Evolutionary conservation across 495 filamentous ascomycete genomes (phyloP).

Genomic region (Cercophora samala): DNA sequence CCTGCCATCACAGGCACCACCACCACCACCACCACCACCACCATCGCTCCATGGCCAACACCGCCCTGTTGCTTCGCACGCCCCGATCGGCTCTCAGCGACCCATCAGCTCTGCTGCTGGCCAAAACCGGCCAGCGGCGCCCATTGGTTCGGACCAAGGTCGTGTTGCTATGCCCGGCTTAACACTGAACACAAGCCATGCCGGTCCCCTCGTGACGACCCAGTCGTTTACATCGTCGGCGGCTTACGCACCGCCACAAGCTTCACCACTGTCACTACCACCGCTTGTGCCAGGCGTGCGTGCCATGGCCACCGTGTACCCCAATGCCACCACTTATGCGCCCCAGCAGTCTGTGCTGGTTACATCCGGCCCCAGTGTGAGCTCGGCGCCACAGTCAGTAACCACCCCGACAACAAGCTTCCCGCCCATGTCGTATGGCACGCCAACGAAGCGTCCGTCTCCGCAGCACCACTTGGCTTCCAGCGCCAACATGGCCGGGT

Average conservation of each 20-base stretch:
- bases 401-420: slow-evolving; percentile 26
- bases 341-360: slow-evolving; percentile 30
- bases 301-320: slow-evolving; percentile 52
- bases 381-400: slow-evolving; percentile 10
- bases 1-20: slow-evolving; percentile 14
- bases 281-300: slow-evolving; percentile 43
- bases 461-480: slow-evolving; percentile 36
- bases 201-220: slow-evolving; percentile 17
- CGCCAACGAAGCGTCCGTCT: slow-evolving; percentile 42
- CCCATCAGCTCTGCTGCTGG: slow-evolving; percentile 28
- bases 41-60: slow-evolving; percentile 13
- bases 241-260: slow-evolving; percentile 33
- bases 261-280: slow-evolving; percentile 42
- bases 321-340: slow-evolving; percentile 32
- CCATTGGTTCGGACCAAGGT: slow-evolving; percentile 22
- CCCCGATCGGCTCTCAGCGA: slow-evolving; percentile 38
- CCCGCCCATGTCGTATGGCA: slow-evolving; percentile 35
- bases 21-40: slow-evolving; percentile 2
- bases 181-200: slow-evolving; percentile 40
- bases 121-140: background rate
- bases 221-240: slow-evolving; percentile 11
- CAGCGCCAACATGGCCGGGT: slow-evolving; percentile 34
- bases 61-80: slow-evolving; percentile 35
- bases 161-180: slow-evolving; percentile 43
- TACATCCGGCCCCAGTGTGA: slow-evolving; percentile 33